A percentile compares a stretch with the other conserved stretches of the same genome.
These are phyloP conservation scores for Pezicula carpinea DNA, from an alignment of 2,329 filamentous ascomycete genomes.

Conservation along the genomic window DNA sequence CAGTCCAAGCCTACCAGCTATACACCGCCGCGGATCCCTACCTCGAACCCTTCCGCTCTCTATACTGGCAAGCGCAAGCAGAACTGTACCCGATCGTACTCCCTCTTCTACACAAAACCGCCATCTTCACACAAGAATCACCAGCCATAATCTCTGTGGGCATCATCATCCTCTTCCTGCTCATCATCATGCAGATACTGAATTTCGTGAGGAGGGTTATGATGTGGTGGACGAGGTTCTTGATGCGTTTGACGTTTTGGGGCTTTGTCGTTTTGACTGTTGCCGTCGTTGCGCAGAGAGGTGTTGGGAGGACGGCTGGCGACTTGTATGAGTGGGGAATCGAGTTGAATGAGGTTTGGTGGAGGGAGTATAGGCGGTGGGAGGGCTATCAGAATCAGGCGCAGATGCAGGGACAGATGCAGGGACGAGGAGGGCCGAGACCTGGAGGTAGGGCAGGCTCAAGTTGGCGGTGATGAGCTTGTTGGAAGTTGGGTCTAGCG, in stretches of 20 bases:
- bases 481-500: slow-evolving; percentile 5
- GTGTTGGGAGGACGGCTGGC: slow-evolving; percentile 57
- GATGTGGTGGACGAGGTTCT: slow-evolving; percentile 71
- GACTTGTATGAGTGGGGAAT: slow-evolving; percentile 51
- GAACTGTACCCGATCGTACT: slow-evolving; percentile 15
- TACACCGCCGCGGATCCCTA: slow-evolving; percentile 18
- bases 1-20: slow-evolving; percentile 8
- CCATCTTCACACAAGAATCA: slow-evolving; percentile 15
- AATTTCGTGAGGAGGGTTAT: slow-evolving; percentile 68
- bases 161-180: slow-evolving; percentile 54
- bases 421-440: slow-evolving; percentile 17
- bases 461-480: slow-evolving; percentile 13
- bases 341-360: slow-evolving; percentile 50
- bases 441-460: slow-evolving; percentile 10
- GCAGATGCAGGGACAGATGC: slow-evolving; percentile 19
- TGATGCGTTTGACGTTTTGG: slow-evolving; percentile 61
- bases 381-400: slow-evolving; percentile 37
- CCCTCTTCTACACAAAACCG: slow-evolving; percentile 12
- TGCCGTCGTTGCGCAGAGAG: slow-evolving; percentile 58
- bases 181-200: slow-evolving; percentile 60
- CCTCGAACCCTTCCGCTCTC: slow-evolving; percentile 8
- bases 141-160: slow-evolving; percentile 42
- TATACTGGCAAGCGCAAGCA: slow-evolving; percentile 3
- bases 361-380: slow-evolving; percentile 52
- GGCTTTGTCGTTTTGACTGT: slow-evolving; percentile 48